Percentiles rank a stretch among this genome's conserved stretches.
These are phyloP conservation scores for Fusarium domesticum DNA, from an alignment of 2,329 filamentous ascomycete genomes.

Conservation along the genomic window DNA sequence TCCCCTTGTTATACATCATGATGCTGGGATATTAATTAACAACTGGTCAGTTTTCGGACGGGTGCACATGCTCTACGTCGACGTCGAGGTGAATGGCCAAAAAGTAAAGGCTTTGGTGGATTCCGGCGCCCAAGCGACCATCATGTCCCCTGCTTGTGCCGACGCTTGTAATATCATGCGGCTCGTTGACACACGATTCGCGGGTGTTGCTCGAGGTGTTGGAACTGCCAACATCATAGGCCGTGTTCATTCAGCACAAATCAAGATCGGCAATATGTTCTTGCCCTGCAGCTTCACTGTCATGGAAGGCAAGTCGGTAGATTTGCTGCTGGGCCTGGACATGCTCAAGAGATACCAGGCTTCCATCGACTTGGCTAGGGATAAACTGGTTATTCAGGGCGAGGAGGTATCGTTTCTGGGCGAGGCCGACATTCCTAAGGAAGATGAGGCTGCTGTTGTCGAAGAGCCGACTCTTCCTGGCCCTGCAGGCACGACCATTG, in stretches of 20 bases:
- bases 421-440: conserved; percentile 91
- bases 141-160: conserved; percentile 94
- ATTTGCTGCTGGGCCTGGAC: conserved; percentile 87
- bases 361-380: conserved; percentile 80
- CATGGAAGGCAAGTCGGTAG: conserved; percentile 98
- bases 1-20: background rate
- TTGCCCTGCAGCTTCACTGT: conserved; percentile 96
- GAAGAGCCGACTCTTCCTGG: conserved; percentile 83
- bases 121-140: conserved; percentile 94
- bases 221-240: conserved; percentile 93
- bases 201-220: conserved; percentile 87
- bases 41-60: conserved; percentile 72
- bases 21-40: conserved; percentile 7
- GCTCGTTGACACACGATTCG: conserved; percentile 86
- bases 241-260: conserved; percentile 90
- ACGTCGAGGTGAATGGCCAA: conserved; percentile 89
- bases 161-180: conserved; percentile 94
- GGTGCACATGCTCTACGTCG: conserved; percentile 94
- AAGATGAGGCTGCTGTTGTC: conserved; percentile 68
- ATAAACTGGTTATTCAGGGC: conserved; percentile 82
- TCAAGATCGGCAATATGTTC: conserved; percentile 84
- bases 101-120: conserved; percentile 96
- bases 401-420: conserved; percentile 86
- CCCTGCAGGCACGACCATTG: conserved; percentile 84
- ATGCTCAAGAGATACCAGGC: conserved; percentile 98